Base-by-base conservation (phyloP, 2,329 filamentous ascomycete genomes). In the Fusarium heterosporum region DNA sequence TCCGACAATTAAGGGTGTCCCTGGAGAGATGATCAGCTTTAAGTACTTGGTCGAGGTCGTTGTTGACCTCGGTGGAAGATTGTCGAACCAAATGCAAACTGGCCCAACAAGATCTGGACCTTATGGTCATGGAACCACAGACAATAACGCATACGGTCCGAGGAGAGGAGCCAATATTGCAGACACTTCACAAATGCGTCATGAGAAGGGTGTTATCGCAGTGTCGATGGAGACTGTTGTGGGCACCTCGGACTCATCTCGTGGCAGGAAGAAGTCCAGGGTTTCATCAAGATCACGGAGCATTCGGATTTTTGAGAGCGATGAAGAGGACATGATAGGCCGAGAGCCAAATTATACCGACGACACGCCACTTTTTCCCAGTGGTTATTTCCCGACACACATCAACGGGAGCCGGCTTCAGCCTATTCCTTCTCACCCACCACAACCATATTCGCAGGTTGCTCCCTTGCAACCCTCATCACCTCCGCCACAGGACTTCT, bases 11-110 rank as follows among this genome's bases (percentile, higher is more conserved):
- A 89, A 89, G 28, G 90, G 90, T 54, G 93, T 97, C 0, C 96
- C 96, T 0, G 93, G 95, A 5, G 90, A 92, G 32, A 96, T 98
- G 89, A 96, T 99, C 68, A 93, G 90, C 71, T 98, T 99, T 81
- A 93, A 90, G 70, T 98, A 99, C 74, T 92, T 94, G 69, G 86
- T 97, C 19, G 96, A 99, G 77, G 92, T 97, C 4, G 90, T 98
- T 28, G 88, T 97, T 22, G 96, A 99, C 75, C 84, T 98, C 1
- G 94, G 96, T 45, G 95, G 95, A 36, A 96, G 93, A 75, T 81
- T 97, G 39, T 87, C 90, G 3, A 88, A 87, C n/a, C 88, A 93
- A 65, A 78, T 88, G 49, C 90, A 93, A 72, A 85, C 89, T 40
- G 86, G 89, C 17, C 75, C 84, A 68, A 69, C 72, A 72, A 80